Evolutionary conservation across 2,329 filamentous ascomycete genomes (phyloP), one percentile per base, ranked within the genome.

Genomic region (Diaporthe destruens): DNA sequence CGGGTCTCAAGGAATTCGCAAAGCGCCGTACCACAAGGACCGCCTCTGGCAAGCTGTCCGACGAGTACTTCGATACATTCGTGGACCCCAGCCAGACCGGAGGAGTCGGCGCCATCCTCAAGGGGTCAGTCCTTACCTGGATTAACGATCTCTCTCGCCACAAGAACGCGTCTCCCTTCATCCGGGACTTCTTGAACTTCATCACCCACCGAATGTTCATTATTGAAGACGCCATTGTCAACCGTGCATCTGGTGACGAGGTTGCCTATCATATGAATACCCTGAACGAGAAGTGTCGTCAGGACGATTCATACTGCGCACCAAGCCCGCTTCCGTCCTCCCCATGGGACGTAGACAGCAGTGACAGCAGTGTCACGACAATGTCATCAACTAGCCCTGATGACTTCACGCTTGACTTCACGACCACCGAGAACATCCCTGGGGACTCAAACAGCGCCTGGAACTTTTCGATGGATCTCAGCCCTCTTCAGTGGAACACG

Each of bases 191-290:
- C n/a, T 55, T 75, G 20, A 72, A 74, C 49, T 75, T 74, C 56
- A 75, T 75, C 44, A 69, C 74, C 6, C 61, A 75, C 44, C 71
- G 71, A 55, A 75, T 75, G 74, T 75, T 75, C 51, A 69, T 75
- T 39, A 72, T 75, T 32, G 74, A 75, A 71, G 72, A 71, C 23
- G 74, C 55, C 23, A 59, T 25, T 16, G 9, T 69, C 39, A 67
- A 54, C 11, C 74, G 74, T 69, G 74, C 74, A 32, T 73, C 71
- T 20, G 71, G 71, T 73, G 74, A 70, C n/a, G 74, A 75, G 23
- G 74, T 75, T 39, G 71, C 74, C 53, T 54, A 71, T 6, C 32
- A 71, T 47, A 66, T 75, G n/a, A 69, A 73, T 51, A 57, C 47
- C 14, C 53, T 75, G 12, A 68, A 56, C 53, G 67, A 72, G 49